These are phyloP conservation scores for Zymoseptoria tritici DNA, from an alignment of 2,329 filamentous ascomycete genomes.

Conservation along the genomic window DNA sequence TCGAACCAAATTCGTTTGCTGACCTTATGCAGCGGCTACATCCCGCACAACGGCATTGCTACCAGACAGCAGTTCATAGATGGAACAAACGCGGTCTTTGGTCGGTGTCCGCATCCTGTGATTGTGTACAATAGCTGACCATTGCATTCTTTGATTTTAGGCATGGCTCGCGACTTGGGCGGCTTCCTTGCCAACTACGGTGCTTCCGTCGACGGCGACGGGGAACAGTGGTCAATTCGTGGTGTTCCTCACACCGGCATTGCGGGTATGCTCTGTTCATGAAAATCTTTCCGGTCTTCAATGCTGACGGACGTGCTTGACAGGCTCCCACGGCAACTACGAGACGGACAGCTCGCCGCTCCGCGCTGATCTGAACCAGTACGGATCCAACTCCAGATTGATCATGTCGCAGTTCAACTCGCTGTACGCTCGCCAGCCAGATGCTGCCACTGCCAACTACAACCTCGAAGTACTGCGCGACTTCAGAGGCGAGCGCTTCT, in stretches of 20 bases:
- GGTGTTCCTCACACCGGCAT: constrained; percentile 4
- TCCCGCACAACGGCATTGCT: constrained; percentile 29
- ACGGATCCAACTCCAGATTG: constrained; percentile 17
- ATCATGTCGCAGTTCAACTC: constrained; percentile 17
- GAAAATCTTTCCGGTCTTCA: not conserved
- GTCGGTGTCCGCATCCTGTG: not conserved
- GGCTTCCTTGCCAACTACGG: constrained; percentile 22
- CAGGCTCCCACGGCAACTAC: constrained; percentile 3
- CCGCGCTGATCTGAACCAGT: constrained; percentile 27
- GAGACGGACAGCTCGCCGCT: constrained; percentile 30
- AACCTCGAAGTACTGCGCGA: constrained; percentile 25
- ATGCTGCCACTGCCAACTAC: constrained; percentile 25
- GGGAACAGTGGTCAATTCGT: constrained; percentile 17
- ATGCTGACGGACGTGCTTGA: not conserved
- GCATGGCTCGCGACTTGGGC: constrained; percentile 12
- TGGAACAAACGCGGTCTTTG: constrained; percentile 23
- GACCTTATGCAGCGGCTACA: constrained; percentile 14
- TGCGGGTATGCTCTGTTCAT: not conserved
- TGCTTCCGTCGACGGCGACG: constrained; percentile 20
- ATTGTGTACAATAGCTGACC: too few species aligned
- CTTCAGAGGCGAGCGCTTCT: constrained; percentile 24
- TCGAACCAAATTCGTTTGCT: not conserved
- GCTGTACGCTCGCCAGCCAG: constrained; percentile 23
- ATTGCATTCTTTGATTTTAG: too few species aligned
- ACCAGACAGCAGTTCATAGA: constrained; percentile 30